phyloP scores from a whole-genome alignment of 306 rosid genomes.

The Cucumis melo region DNA sequence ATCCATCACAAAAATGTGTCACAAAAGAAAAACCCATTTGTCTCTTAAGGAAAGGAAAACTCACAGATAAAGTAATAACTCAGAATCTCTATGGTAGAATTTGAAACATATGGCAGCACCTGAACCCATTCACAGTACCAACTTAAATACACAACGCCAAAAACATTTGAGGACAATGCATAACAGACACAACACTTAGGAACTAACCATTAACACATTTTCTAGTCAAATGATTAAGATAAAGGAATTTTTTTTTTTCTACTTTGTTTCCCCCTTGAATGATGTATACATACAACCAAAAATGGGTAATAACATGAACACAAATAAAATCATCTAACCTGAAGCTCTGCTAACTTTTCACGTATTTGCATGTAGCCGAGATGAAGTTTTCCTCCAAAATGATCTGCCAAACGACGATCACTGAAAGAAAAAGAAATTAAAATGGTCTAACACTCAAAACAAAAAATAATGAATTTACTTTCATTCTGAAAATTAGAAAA shows the following conservation, averaged over 20 bases:
- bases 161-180: conserved; percentile 5
- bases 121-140: conserved; percentile 28
- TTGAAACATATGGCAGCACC: conserved; percentile 31
- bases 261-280: not conserved
- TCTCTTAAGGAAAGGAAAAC: conserved; percentile 23
- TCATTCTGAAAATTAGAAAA: conserved; percentile 11
- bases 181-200: not conserved
- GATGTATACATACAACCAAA: not conserved
- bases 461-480: conserved; percentile 8
- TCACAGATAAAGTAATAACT: conserved; percentile 22
- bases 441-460: conserved; percentile 17
- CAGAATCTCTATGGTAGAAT: conserved; percentile 25
- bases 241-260: not conserved
- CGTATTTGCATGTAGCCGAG: conserved; percentile 98
- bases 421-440: conserved; percentile 44
- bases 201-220: not conserved
- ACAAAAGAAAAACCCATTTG: conserved; percentile 8
- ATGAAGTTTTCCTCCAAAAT: conserved; percentile 99
- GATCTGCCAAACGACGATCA: conserved; percentile 98
- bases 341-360: conserved; percentile 87
- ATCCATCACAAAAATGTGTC: not conserved
- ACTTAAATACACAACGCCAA: conserved; percentile 12
- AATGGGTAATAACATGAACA: not conserved
- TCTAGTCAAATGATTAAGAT: not conserved
- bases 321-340: conserved; percentile 34